A percentile compares a stretch with the other conserved stretches of the same genome.
phyloP scores from a whole-genome alignment of 108 stramenopile genomes.

The Cyclotella baltica region DNA sequence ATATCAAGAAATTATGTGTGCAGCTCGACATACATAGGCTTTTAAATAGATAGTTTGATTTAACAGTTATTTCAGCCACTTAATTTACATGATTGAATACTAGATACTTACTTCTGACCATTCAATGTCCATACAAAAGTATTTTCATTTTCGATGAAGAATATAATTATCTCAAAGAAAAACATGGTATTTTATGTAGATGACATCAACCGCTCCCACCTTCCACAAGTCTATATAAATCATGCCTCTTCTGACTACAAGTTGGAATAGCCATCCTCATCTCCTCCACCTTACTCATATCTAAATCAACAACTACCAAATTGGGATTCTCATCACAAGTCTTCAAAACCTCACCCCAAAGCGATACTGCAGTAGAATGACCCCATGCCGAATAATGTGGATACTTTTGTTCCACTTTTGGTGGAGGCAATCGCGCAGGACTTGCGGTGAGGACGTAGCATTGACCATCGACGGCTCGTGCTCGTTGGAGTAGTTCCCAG shows the following conservation, averaged over 20 bases:
- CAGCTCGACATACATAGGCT: too few relatives aligned
- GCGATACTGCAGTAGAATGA: slow-evolving; percentile 94
- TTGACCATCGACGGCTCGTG: slow-evolving; percentile 97
- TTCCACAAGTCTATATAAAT: slow-evolving; percentile 75
- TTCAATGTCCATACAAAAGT: too few relatives aligned
- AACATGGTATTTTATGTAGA: too few relatives aligned
- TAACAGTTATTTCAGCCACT: too few relatives aligned
- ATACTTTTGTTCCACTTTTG: slow-evolving; percentile 53
- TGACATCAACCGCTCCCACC: slow-evolving; percentile 11
- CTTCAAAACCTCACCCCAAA: slow-evolving; percentile 97
- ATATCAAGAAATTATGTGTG: too few relatives aligned
- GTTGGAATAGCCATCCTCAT: slow-evolving; percentile 88
- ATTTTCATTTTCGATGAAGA: too few relatives aligned
- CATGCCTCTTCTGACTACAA: slow-evolving; percentile 69
- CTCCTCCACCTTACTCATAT: slow-evolving; percentile 79
- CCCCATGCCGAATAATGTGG: slow-evolving; percentile 99
- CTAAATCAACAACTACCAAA: slow-evolving; percentile 93
- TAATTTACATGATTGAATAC: too few relatives aligned
- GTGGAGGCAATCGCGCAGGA: slow-evolving; percentile 88
- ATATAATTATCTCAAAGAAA: too few relatives aligned
- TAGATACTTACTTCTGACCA: too few relatives aligned
- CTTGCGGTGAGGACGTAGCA: slow-evolving; percentile 94
- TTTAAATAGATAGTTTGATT: too few relatives aligned
- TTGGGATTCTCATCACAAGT: slow-evolving; percentile 88
- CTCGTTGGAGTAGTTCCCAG: slow-evolving; percentile 98